These are phyloP conservation scores for Isoetes engelmannii DNA, from an alignment of 83 land plant genomes.

Conservation along the genomic window DNA sequence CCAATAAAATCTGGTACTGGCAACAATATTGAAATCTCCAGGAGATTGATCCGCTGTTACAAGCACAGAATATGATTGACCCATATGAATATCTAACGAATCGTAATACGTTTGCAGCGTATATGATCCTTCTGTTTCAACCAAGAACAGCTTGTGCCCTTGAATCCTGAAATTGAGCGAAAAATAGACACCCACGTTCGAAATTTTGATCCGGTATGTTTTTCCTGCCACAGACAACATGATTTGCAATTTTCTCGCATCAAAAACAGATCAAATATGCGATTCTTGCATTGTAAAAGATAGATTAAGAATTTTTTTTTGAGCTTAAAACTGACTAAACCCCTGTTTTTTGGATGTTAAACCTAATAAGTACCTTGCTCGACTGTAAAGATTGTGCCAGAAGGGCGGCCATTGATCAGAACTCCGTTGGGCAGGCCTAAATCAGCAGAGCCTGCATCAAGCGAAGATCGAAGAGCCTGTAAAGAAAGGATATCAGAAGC, in stretches of 20 bases:
- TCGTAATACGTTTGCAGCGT: slow-evolving; percentile 9
- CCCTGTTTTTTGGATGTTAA: neutral
- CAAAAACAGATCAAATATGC: no score
- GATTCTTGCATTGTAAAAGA: neutral
- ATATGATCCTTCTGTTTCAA: slow-evolving; percentile 21
- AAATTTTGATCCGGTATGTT: slow-evolving; percentile 12
- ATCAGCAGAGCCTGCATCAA: slow-evolving; percentile 22
- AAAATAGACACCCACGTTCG: slow-evolving; percentile 8
- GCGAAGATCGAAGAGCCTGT: slow-evolving; percentile 17
- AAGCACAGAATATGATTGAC: slow-evolving; percentile 20
- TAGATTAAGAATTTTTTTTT: neutral
- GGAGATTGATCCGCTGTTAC: slow-evolving; percentile 15
- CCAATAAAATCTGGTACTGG: slow-evolving; percentile 9
- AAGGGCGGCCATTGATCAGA: slow-evolving; percentile 29
- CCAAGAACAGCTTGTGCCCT: slow-evolving; percentile 17
- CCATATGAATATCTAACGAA: slow-evolving; percentile 19
- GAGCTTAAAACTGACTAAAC: neutral
- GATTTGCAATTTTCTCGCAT: no score
- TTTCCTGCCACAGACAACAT: slow-evolving; percentile 6
- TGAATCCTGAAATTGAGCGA: slow-evolving; percentile 18
- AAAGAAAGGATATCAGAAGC: neutral
- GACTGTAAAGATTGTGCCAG: neutral
- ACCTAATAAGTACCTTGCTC: neutral
- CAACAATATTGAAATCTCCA: slow-evolving; percentile 16
- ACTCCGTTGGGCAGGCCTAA: slow-evolving; percentile 31